Conservation (phyloP, 2,329 filamentous ascomycete species). For the Aaosphaeria pasadenensis region DNA sequence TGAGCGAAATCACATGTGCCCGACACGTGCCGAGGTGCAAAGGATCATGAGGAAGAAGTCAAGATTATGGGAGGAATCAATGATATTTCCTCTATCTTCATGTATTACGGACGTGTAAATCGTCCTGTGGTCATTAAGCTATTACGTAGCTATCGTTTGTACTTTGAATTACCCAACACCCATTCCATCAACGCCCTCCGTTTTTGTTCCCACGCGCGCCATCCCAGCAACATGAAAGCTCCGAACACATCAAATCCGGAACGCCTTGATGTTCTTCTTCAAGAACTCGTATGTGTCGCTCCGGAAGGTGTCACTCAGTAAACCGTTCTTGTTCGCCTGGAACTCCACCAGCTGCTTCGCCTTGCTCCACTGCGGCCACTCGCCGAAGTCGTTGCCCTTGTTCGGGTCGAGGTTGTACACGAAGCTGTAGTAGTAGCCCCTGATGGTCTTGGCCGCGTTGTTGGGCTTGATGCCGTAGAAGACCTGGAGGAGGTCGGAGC, state of each 20-base stretch:
- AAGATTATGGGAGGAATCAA: too few relatives aligned
- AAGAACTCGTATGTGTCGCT: slow-evolving; percentile 44
- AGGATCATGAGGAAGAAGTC: too few relatives aligned
- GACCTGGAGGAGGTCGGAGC: slow-evolving; percentile 64
- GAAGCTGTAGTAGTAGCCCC: slow-evolving; percentile 72
- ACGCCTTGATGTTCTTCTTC: slow-evolving; percentile 17
- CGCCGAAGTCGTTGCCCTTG: slow-evolving; percentile 40
- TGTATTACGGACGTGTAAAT: too few relatives aligned
- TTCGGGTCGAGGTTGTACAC: slow-evolving; percentile 71
- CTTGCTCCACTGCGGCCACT: slow-evolving; percentile 56
- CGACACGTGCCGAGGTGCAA: too few relatives aligned
- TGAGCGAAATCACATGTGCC: too few relatives aligned
- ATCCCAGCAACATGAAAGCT: too few relatives aligned
- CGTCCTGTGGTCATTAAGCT: too few relatives aligned
- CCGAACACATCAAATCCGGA: slow-evolving; percentile 12
- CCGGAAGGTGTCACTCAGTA: slow-evolving; percentile 52
- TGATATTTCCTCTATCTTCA: too few relatives aligned
- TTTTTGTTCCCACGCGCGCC: too few relatives aligned
- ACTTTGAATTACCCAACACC: too few relatives aligned
- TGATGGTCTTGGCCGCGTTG: slow-evolving; percentile 58
- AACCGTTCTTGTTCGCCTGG: slow-evolving; percentile 30
- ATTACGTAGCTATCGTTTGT: too few relatives aligned
- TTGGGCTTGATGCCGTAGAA: slow-evolving; percentile 65
- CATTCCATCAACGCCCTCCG: too few relatives aligned
- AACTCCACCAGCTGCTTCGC: slow-evolving; percentile 53